Conservation (phyloP, 2,329 filamentous ascomycete species). For the Fusarium albidum region DNA sequence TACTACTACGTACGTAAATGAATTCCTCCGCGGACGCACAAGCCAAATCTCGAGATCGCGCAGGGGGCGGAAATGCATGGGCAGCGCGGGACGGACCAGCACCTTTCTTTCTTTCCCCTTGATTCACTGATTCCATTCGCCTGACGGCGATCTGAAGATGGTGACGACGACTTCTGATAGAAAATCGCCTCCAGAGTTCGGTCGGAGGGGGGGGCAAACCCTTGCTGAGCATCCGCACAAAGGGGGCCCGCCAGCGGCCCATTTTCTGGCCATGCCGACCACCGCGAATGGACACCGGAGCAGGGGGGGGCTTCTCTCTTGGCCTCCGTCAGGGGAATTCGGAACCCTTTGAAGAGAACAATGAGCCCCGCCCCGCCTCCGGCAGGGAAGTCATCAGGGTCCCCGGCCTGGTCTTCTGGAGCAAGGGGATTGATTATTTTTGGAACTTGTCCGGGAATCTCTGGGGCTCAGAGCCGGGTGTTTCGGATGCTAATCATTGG, state of each 20-base stretch:
- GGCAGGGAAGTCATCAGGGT: constrained; percentile 16
- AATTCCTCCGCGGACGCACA: constrained; percentile 1
- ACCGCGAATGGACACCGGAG: not conserved
- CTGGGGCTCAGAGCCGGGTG: constrained; percentile 12
- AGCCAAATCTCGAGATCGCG: not conserved
- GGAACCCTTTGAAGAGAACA: not conserved
- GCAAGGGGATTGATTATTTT: constrained; percentile 25
- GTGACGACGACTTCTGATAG: constrained; percentile 3
- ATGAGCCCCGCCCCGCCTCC: constrained; percentile 11
- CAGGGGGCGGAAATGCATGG: constrained; percentile 6
- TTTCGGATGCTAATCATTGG: constrained; percentile 11
- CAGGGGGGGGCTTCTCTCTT: not conserved
- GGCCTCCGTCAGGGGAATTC: constrained; percentile 5
- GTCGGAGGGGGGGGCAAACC: not conserved
- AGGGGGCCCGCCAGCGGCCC: not conserved
- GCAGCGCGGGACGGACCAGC: not conserved
- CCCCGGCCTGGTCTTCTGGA: not conserved
- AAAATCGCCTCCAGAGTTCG: not conserved
- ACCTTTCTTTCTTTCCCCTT: not conserved
- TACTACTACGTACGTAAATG: no score
- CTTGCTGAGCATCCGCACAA: not conserved
- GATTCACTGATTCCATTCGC: not conserved
- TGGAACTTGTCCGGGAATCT: constrained; percentile 10
- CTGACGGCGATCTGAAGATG: not conserved
- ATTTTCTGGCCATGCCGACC: not conserved